Evolutionary conservation across 306 rosid species (phyloP).

Genomic region (Medicago truncatula): MtrunA17r5.0-ANR NC_053044.1:141501-142000

Average conservation of each 20-base stretch:
- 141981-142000: too few relatives aligned
- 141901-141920: too few relatives aligned
- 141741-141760: constrained; percentile 21
- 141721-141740: constrained; percentile 42
- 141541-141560: constrained; percentile 55
- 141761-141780: neutral
- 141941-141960: too few relatives aligned
- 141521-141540: constrained; percentile 63
- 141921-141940: too few relatives aligned
- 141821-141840: too few relatives aligned
- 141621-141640: constrained; percentile 13
- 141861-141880: too few relatives aligned
- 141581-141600: constrained; percentile 23
- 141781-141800: too few relatives aligned
- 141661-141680: constrained; percentile 59
- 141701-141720: constrained; percentile 87
- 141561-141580: constrained; percentile 12
- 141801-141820: too few relatives aligned
- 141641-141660: constrained; percentile 80
- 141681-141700: constrained; percentile 88
- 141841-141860: too few relatives aligned
- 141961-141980: too few relatives aligned
- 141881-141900: too few relatives aligned
- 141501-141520: constrained; percentile 68
- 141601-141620: constrained; percentile 26